Base-by-base conservation (phyloP, 2,329 filamentous ascomycete species). In the Aspergillus oerlinghausenensis region DNA sequence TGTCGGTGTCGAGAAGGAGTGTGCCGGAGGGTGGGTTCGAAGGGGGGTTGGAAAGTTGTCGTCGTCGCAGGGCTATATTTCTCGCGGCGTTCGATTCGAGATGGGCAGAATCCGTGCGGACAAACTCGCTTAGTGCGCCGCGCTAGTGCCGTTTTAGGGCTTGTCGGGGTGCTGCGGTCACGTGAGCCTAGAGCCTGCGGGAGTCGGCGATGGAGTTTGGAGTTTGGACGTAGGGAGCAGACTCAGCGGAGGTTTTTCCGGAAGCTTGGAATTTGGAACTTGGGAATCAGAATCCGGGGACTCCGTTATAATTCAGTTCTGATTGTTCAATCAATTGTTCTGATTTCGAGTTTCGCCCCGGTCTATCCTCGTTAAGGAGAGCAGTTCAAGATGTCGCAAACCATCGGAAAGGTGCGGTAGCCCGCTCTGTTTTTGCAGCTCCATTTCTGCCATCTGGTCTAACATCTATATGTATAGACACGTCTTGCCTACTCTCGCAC, bases 401-500 rank as follows among this genome's bases (percentile, higher is more conserved):
- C 71, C 47, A 62, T 78, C 52, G 76, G 76, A 69, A 77, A 75
- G 75, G 76, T 78, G 61, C 35, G 25, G 38, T 52, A 21, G 21
- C 25, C 19, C 38, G 32, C 49, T 19, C 32, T 10, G 25, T 38
- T 21, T 21, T 38, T 25, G 25, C 17, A 25, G 10, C 10, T 14
- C 5, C 47, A 40, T 28, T 25, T 26, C 49, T 9, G 48, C 26
- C 47, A 35, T 38, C 4, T 42, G 4, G 26, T 11, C 29, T 50
- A 42, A 17, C 21, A 50, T 28, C 10, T 21, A 52, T 23, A 21
- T 55, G 43, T 17, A 29, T 49, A 97, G 92, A 97, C 94, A 60
- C 90, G 90, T 72, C 88, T 99, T 63, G 93, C 94, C 79, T 99
- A 97, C 82, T 92, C 92, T 49, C 88, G 95, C 69, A 86, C 88